These are phyloP conservation scores for Sporothrix dimorphospora DNA, from an alignment of 2,329 filamentous ascomycete genomes.

Conservation along the genomic window DNA sequence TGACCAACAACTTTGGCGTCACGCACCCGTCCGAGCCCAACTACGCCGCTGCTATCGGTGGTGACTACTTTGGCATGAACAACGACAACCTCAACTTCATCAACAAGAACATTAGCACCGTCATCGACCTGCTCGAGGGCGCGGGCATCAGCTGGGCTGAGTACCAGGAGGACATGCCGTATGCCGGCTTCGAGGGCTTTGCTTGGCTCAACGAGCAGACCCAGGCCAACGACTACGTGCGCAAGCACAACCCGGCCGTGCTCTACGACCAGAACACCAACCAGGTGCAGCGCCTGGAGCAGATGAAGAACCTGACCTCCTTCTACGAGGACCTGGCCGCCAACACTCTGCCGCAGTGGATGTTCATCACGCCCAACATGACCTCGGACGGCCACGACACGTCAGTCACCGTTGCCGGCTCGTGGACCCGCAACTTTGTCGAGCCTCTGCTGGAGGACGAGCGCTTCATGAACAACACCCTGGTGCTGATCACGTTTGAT, in stretches of 20 bases:
- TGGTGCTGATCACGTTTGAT: constrained; percentile 78
- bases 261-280: constrained; percentile 67
- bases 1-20: constrained; percentile 62
- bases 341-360: constrained; percentile 70
- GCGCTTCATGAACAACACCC: constrained; percentile 74
- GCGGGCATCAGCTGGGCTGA: constrained; percentile 68
- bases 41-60: constrained; percentile 69
- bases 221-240: constrained; percentile 74
- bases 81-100: constrained; percentile 66
- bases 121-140: constrained; percentile 70
- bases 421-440: constrained; percentile 70
- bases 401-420: constrained; percentile 67
- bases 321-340: constrained; percentile 69
- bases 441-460: constrained; percentile 69
- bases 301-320: constrained; percentile 73
- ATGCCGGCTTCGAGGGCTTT: constrained; percentile 69
- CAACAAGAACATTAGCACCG: constrained; percentile 63
- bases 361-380: constrained; percentile 75
- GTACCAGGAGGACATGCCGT: constrained; percentile 80
- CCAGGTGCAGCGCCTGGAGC: constrained; percentile 61
- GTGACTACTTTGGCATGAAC: constrained; percentile 74
- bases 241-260: constrained; percentile 75
- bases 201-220: constrained; percentile 67
- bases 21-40: constrained; percentile 78
- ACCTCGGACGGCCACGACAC: constrained; percentile 77